Evolutionary conservation across 495 filamentous ascomycete species (phyloP), one percentile per base, ranked within the genome.

Genomic region (Podospora tetraspora): DNA sequence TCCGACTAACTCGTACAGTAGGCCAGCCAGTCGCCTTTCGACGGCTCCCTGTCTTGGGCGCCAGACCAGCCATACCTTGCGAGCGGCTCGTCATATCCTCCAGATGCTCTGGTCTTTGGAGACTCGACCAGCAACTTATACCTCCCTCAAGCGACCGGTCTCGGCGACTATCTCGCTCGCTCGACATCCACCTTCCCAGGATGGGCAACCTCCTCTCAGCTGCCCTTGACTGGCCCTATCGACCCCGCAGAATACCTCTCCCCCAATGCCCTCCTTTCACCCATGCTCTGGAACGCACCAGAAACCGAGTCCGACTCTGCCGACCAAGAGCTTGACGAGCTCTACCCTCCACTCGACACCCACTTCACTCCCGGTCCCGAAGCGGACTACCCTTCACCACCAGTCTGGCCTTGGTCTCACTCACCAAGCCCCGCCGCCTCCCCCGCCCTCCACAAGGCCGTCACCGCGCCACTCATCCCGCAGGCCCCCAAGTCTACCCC

Each of bases 221-320:
- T 29, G 24, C 59, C 59, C 19, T 3, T 25, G 11, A 9, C 23
- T 16, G 19, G 43, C n/a, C 1, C 62, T 6, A 34, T 57, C 4
- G 12, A 24, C 21, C 23, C 62, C 24, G 22, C 56, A 13, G 24
- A 56, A 19, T 64, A 52, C 22, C 56, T 64, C 24, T 37, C 62
- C 16, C 10, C 29, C 5, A 22, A 34, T 27, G 62, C 16, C 12
- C 21, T 56, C 32, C 2, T 57, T 1, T 34, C 62, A 0, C 62
- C 62, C 23, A 23, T 24, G 12, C 8, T 23, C 19, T 64, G 62
- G 62, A 25, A 5, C 11, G 32, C 43, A 1, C 43, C 43, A n/a
- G 64, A 63, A 25, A 59, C 57, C n/a, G 61, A 64, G 52, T 68
- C 67, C 9, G 62, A 64, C 21, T 24, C 62, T 3, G n/a, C 30